A percentile compares a stretch with the other conserved stretches of the same genome.
Evolutionary conservation across 305 asterid genomes (phyloP).

Genomic region (Rubia occidens): DNA sequence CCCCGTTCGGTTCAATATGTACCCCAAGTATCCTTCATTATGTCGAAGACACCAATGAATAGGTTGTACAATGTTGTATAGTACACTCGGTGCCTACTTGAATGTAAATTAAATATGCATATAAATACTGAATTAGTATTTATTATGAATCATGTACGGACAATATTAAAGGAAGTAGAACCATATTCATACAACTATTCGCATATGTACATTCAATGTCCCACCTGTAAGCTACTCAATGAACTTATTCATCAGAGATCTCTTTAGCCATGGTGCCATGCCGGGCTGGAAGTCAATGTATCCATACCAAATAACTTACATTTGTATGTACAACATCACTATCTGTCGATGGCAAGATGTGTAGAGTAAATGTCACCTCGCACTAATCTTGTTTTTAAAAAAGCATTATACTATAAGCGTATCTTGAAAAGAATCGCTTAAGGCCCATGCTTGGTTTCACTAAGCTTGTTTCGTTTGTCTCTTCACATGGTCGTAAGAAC

Average conservation of each 20-base stretch:
- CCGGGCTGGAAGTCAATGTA: not conserved
- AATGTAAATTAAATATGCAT: too few relatives aligned
- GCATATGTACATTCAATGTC: not conserved
- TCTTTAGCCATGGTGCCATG: not conserved
- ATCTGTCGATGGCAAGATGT: slow-evolving; percentile 11
- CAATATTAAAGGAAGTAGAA: not conserved
- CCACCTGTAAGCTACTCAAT: not conserved
- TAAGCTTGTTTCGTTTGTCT: slow-evolving; percentile 31
- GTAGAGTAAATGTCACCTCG: not conserved
- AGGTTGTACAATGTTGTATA: not conserved
- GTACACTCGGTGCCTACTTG: not conserved
- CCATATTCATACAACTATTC: not conserved
- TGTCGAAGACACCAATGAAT: slow-evolving; percentile 16
- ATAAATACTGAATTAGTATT: not conserved
- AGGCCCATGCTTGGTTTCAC: slow-evolving; percentile 17
- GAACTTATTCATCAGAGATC: not conserved
- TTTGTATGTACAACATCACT: slow-evolving; percentile 10
- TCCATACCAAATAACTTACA: slow-evolving; percentile 9
- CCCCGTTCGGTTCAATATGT: slow-evolving; percentile 27
- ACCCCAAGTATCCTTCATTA: slow-evolving; percentile 28
- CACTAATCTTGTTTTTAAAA: not conserved
- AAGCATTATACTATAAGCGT: not conserved
- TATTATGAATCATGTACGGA: not conserved
- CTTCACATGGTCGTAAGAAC: slow-evolving; percentile 27
- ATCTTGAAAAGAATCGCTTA: slow-evolving; percentile 4